Percentiles rank a stretch among this genome's conserved stretches.
Conservation (phyloP, 176 grass and related monocot genomes). For the Hsuehochloa calcarea region DNA sequence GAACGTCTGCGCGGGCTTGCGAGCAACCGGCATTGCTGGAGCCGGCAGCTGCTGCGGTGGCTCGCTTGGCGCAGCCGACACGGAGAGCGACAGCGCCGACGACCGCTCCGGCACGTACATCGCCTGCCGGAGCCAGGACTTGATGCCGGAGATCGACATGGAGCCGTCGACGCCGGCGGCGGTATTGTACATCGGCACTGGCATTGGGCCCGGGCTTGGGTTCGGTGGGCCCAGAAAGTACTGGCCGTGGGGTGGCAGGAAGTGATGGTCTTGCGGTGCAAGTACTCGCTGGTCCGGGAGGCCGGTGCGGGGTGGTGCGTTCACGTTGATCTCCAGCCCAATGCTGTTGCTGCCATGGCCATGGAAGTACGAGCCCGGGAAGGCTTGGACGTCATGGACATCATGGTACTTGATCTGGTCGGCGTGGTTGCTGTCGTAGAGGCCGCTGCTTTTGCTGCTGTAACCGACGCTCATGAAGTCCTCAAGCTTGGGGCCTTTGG, state of each 20-base stretch:
- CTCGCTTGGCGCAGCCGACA: slow-evolving; percentile 18
- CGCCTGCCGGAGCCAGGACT: slow-evolving; percentile 85
- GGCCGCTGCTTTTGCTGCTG: slow-evolving; percentile 36
- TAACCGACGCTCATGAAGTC: slow-evolving; percentile 65
- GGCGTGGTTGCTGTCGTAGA: slow-evolving; percentile 27
- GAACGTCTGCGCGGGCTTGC: slow-evolving; percentile 65
- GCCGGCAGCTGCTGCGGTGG: slow-evolving; percentile 3
- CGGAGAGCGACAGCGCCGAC: slow-evolving; percentile 46
- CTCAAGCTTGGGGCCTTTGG: slow-evolving; percentile 71
- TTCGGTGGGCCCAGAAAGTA: slow-evolving; percentile 29
- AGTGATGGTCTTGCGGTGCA: slow-evolving; percentile 4
- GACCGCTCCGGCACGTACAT: slow-evolving; percentile 45
- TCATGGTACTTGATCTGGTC: slow-evolving; percentile 36
- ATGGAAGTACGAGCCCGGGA: slow-evolving; percentile 42
- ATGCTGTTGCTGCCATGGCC: slow-evolving; percentile 13
- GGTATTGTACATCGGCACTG: slow-evolving; percentile 39
- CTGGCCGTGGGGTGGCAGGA: slow-evolving; percentile 19
- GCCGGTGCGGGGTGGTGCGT: slow-evolving; percentile 45
- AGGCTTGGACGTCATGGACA: slow-evolving; percentile 25
- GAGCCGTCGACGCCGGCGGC: slow-evolving; percentile 32
- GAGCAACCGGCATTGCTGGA: slow-evolving; percentile 29
- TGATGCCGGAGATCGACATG: slow-evolving; percentile 85
- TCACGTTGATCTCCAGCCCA: slow-evolving; percentile 66
- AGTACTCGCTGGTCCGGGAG: neutral
- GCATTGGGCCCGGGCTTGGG: neutral